Evolutionary conservation across 2,329 filamentous ascomycete species (phyloP).

Genomic region (Pyricularia grisea): DNA sequence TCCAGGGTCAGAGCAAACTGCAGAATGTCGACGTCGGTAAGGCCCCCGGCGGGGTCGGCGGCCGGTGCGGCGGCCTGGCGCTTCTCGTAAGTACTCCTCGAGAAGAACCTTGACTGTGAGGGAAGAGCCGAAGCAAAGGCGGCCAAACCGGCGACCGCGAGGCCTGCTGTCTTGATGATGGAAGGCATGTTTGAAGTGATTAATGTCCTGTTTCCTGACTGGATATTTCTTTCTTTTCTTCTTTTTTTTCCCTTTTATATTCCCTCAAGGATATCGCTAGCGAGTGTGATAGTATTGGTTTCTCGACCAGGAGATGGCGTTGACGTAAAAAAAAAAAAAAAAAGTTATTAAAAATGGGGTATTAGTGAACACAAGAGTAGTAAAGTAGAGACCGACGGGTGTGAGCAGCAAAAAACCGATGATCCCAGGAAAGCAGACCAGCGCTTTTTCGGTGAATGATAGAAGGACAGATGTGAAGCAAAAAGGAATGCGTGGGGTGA

Average conservation of each 20-base stretch:
- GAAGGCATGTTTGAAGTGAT: constrained; percentile 30
- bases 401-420: constrained; percentile 16
- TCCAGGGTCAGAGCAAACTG: constrained; percentile 64
- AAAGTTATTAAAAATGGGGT: constrained; percentile 16
- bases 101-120: constrained; percentile 15
- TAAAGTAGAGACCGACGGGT: constrained; percentile 8
- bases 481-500: constrained; percentile 5
- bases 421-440: constrained; percentile 38
- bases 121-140: constrained; percentile 38
- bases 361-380: constrained; percentile 12
- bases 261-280: constrained; percentile 9
- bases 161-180: constrained; percentile 32
- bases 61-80: constrained; percentile 38
- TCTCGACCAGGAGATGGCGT: constrained; percentile 16
- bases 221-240: constrained; percentile 12
- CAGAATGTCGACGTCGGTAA: constrained; percentile 45
- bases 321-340: constrained; percentile 20
- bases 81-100: constrained; percentile 37
- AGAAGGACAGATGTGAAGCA: constrained; percentile 13
- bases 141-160: constrained; percentile 33
- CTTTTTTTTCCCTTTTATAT: constrained; percentile 14
- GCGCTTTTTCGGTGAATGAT: constrained; percentile 32
- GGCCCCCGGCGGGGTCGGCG: constrained; percentile 25
- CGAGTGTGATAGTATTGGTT: constrained; percentile 7
- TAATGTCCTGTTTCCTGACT: constrained; percentile 4